Base-by-base conservation (phyloP, 371 early-diverging fungal genomes). In the Mucor plumbeus region DNA sequence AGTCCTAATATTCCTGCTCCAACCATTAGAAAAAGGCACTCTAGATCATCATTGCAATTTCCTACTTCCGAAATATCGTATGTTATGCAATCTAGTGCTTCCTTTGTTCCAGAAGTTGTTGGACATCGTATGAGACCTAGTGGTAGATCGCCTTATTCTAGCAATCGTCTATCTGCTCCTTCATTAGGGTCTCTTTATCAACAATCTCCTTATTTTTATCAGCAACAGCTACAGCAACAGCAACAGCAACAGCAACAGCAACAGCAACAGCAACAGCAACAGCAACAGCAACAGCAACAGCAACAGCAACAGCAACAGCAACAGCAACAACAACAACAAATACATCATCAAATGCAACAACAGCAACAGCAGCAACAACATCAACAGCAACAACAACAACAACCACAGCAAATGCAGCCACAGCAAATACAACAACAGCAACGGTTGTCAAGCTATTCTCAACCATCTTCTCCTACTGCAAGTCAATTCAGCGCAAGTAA, bases 101-200 rank as follows among this genome's bases (percentile, higher is more conserved):
- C 38, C 2, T 64, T 41, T 43, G 57, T 36, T 5, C 54, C 67
- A 31, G 67, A 67, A 10, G 40, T 67, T 13, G 61, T 55, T 11
- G 39, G 11, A 0, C 68, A 68, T 35, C 70, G 65, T 64, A 59
- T 55, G 36, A 33, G 67, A 17, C 63, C 56, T 48, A 34, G 63
- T 15, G 61, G 53, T 47, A 63, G 62, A 35, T 67, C 63, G 7
- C 64, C 59, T 38, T 67, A 67, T 61, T 64, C 75, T 8, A 65
- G 59, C 19, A 73, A 78, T 44, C 65, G 79, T 48, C 61, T 75
- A 0, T 78, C 79, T 19, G 75, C 75, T 33, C 79, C 79, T 59
- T 34, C 69, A 7, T 31, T 73, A 10, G 71, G 71, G 4, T 58
- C 71, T 10, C 35, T 68, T 5, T 76, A 70, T 39, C 71, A 68